Percentiles rank a stretch among this genome's conserved stretches.
These are phyloP conservation scores for Byssothecium circinans DNA, from an alignment of 2,329 filamentous ascomycete species.

Conservation along the genomic window DNA sequence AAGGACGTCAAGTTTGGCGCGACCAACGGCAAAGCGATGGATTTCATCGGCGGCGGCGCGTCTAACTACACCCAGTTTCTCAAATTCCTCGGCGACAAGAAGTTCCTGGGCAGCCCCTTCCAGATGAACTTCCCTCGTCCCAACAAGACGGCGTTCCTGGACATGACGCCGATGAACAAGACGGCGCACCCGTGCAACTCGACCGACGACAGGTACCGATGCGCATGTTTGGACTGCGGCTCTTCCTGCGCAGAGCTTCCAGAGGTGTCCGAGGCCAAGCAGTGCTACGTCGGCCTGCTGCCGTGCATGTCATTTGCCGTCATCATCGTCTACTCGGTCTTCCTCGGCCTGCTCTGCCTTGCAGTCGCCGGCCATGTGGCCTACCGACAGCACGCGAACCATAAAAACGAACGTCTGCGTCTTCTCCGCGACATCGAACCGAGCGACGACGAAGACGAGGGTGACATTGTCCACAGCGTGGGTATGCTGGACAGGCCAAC, in stretches of 20 bases:
- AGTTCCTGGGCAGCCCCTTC: slow-evolving; percentile 88
- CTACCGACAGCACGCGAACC: slow-evolving; percentile 71
- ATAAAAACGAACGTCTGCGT: slow-evolving; percentile 79
- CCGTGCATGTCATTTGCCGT: slow-evolving; percentile 93
- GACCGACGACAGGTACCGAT: slow-evolving; percentile 80
- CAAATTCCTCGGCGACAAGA: slow-evolving; percentile 91
- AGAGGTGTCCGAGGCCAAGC: slow-evolving; percentile 66
- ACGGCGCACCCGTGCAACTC: slow-evolving; percentile 86
- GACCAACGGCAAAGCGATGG: slow-evolving; percentile 90
- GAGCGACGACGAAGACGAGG: slow-evolving; percentile 93
- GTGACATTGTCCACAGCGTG: slow-evolving; percentile 74
- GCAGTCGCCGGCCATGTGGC: slow-evolving; percentile 73
- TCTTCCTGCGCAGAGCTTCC: slow-evolving; percentile 82
- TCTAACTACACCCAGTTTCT: slow-evolving; percentile 86
- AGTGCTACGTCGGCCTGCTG: slow-evolving; percentile 82
- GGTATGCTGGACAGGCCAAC: slow-evolving; percentile 79
- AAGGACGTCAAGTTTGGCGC: slow-evolving; percentile 98
- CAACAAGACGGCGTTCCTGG: slow-evolving; percentile 60
- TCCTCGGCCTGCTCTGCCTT: slow-evolving; percentile 68
- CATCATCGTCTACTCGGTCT: slow-evolving; percentile 78
- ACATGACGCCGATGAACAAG: slow-evolving; percentile 73
- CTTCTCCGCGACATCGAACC: slow-evolving; percentile 80
- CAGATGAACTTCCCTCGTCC: slow-evolving; percentile 88
- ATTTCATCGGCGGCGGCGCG: slow-evolving; percentile 92
- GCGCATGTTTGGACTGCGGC: slow-evolving; percentile 91